Evolutionary conservation across 306 rosid species (phyloP).

Genomic region (Elaeagnus macrophylla): DNA sequence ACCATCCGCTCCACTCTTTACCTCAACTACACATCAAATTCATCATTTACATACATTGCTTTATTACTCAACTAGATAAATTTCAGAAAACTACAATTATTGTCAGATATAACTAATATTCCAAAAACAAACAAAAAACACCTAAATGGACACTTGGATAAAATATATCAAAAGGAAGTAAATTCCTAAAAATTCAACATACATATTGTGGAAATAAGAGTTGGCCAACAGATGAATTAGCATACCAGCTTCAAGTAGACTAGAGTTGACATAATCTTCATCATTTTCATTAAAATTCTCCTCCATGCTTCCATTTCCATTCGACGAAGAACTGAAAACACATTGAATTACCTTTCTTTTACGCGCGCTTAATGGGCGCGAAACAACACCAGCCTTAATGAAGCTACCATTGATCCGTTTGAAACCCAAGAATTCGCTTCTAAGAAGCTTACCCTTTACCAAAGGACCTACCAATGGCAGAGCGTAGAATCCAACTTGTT

Average conservation of each 20-base stretch:
- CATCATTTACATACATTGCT: conserved; percentile 9
- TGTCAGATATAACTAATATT: not conserved
- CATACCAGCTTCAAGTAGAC: conserved; percentile 89
- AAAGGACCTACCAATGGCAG: conserved; percentile 44
- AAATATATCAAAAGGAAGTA: not conserved
- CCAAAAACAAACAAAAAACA: not conserved
- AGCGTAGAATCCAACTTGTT: conserved; percentile 44
- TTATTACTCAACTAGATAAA: not conserved
- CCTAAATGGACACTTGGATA: not conserved
- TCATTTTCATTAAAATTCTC: conserved; percentile 82
- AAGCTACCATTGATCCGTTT: conserved; percentile 31
- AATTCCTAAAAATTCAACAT: no score
- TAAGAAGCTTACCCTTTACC: conserved; percentile 33
- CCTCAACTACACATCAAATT: conserved; percentile 65
- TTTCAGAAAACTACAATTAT: not conserved
- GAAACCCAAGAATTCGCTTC: conserved; percentile 61
- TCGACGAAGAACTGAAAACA: conserved; percentile 58
- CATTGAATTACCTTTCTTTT: conserved; percentile 50
- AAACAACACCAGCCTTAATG: conserved; percentile 29
- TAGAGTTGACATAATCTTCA: conserved; percentile 80
- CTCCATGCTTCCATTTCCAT: conserved; percentile 71
- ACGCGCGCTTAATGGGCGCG: conserved; percentile 27
- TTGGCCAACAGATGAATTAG: conserved; percentile 10
- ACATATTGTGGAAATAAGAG: not conserved
- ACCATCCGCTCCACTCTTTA: conserved; percentile 94